phyloP scores from a whole-genome alignment of 2,329 filamentous ascomycete species.

The Fusarium sp. region DNA sequence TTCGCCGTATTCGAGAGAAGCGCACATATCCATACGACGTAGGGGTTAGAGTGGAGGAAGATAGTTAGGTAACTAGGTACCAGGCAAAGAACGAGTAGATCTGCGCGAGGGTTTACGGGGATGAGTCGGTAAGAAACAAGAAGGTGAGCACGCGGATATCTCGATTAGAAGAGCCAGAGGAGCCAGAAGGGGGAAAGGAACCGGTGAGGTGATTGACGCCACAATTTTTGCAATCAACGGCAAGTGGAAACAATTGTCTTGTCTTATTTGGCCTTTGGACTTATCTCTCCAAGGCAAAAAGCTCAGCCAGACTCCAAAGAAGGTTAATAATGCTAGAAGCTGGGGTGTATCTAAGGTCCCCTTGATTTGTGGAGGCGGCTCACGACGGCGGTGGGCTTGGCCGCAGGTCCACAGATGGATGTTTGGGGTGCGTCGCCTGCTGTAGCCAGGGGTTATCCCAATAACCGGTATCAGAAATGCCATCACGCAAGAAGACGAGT shows the following conservation, averaged over 20 bases:
- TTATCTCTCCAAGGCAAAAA: conserved; percentile 27
- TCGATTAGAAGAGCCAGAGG: conserved; percentile 23
- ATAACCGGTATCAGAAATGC: conserved; percentile 30
- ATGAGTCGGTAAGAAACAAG: conserved; percentile 28
- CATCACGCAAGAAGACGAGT: conserved; percentile 24
- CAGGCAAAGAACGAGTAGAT: conserved; percentile 23
- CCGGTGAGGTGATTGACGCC: conserved; percentile 47
- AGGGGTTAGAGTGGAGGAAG: conserved; percentile 26
- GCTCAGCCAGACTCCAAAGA: neutral
- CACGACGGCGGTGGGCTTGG: conserved; percentile 21
- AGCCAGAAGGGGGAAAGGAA: conserved; percentile 32
- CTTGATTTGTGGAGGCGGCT: conserved; percentile 21
- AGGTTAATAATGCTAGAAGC: neutral
- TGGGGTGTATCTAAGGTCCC: conserved; percentile 19
- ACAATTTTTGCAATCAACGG: conserved; percentile 45
- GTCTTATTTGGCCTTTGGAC: neutral
- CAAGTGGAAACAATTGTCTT: conserved; percentile 32
- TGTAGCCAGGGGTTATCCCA: conserved; percentile 40
- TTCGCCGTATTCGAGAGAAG: conserved; percentile 14
- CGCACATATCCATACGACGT: conserved; percentile 6
- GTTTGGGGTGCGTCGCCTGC: conserved; percentile 22
- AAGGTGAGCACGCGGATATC: conserved; percentile 32
- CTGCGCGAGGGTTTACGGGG: conserved; percentile 27
- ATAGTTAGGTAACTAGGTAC: conserved; percentile 4
- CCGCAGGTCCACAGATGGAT: conserved; percentile 13